Conservation (phyloP, 2,329 filamentous ascomycete species). For the Rhexocercosporidium sp. region DNA sequence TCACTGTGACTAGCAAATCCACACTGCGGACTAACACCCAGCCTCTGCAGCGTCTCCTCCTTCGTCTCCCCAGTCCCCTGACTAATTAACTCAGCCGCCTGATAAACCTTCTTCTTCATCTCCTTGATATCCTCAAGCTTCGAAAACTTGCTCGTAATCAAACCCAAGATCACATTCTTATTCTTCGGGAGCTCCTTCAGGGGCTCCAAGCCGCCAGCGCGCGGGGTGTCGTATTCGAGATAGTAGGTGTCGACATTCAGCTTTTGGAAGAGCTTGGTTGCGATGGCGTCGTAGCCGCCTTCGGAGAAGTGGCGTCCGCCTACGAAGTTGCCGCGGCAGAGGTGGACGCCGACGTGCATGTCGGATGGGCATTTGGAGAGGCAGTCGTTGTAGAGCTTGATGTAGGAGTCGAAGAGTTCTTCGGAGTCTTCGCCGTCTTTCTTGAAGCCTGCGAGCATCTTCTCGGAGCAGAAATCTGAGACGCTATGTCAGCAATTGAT, state of each 20-base stretch:
- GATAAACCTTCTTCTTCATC: conserved; percentile 62
- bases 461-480: conserved; percentile 73
- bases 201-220: conserved; percentile 70
- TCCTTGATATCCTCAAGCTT: conserved; percentile 67
- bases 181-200: conserved; percentile 63
- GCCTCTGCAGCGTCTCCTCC: conserved; percentile 70
- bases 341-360: conserved; percentile 77
- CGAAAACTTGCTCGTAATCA: conserved; percentile 67
- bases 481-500: conserved; percentile 11
- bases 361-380: conserved; percentile 67
- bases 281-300: conserved; percentile 70
- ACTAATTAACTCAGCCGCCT: conserved; percentile 71
- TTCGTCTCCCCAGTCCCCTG: conserved; percentile 67
- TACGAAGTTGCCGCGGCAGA: conserved; percentile 74
- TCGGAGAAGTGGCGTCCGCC: conserved; percentile 69
- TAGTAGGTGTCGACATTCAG: conserved; percentile 71
- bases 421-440: conserved; percentile 72
- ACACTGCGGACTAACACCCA: conserved; percentile 74
- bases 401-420: conserved; percentile 76
- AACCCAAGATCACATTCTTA: conserved; percentile 68
- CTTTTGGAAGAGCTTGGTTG: conserved; percentile 67
- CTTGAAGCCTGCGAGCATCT: conserved; percentile 73
- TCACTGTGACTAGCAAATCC: conserved; percentile 54
- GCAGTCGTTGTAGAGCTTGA: conserved; percentile 77
- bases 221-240: conserved; percentile 68